phyloP scores from a whole-genome alignment of 2,329 filamentous ascomycete genomes.

The Verticillium tricorpus region DNA sequence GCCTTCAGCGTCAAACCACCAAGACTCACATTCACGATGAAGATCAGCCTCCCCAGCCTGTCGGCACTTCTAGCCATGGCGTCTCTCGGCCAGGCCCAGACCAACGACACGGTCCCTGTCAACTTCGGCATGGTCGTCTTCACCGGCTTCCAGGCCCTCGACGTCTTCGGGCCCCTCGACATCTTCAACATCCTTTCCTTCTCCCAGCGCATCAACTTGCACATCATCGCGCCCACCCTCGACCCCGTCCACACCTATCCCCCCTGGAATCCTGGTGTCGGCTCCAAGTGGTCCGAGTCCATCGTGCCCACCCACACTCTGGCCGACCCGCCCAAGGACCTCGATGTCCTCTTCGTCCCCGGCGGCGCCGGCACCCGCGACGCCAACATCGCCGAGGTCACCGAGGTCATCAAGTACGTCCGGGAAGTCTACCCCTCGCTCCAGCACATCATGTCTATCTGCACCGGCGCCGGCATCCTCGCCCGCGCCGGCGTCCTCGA shows the following conservation, averaged over 20 bases:
- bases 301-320: constrained; percentile 47
- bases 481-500: constrained; percentile 58
- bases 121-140: constrained; percentile 14
- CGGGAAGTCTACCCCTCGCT: constrained; percentile 38
- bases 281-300: constrained; percentile 27
- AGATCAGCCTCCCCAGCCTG: neutral
- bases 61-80: neutral
- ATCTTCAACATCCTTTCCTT: constrained; percentile 14
- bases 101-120: neutral
- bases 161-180: constrained; percentile 17
- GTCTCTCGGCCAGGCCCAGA: neutral
- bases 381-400: constrained; percentile 16
- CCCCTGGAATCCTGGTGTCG: constrained; percentile 16
- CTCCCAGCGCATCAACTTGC: constrained; percentile 27
- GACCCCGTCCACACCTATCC: constrained; percentile 34
- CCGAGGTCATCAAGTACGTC: constrained; percentile 33
- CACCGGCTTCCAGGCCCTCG: constrained; percentile 14
- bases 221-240: constrained; percentile 33
- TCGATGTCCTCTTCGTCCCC: constrained; percentile 63
- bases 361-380: constrained; percentile 50
- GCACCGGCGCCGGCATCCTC: constrained; percentile 58
- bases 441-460: constrained; percentile 58
- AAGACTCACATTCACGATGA: neutral
- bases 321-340: constrained; percentile 40
- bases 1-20: neutral